phyloP scores from a whole-genome alignment of 1,139 yeast genomes.

The Suhomyces bribrorum region DNA sequence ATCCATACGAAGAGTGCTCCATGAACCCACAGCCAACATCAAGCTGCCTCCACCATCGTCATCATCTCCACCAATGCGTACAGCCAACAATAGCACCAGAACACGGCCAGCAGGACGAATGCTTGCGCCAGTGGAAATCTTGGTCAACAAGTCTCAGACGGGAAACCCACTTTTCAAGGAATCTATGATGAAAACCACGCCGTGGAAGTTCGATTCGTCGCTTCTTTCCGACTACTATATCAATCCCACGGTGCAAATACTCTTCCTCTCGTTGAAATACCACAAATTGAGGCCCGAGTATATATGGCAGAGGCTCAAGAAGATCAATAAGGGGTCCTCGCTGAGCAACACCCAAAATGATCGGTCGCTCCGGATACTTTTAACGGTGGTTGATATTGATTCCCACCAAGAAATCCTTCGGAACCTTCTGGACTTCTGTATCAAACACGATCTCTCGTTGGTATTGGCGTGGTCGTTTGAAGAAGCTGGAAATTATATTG shows the following conservation, averaged over 20 bases:
- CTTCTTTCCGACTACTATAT: conserved; percentile 66
- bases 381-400: conserved; percentile 78
- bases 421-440: conserved; percentile 68
- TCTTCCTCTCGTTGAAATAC: conserved; percentile 77
- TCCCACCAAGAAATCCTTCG: conserved; percentile 69
- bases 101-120: conserved; percentile 11
- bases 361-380: conserved; percentile 57
- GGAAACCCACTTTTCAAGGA: conserved; percentile 46
- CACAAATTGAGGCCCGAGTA: conserved; percentile 89
- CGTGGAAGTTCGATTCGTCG: conserved; percentile 38
- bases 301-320: conserved; percentile 67
- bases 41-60: conserved; percentile 1
- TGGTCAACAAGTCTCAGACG: conserved; percentile 39
- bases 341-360: conserved; percentile 29
- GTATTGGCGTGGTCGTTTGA: conserved; percentile 79
- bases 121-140: conserved; percentile 26
- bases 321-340: conserved; percentile 21
- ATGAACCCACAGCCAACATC: conserved; percentile 3
- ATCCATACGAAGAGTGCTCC: conserved; percentile 4
- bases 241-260: conserved; percentile 61
- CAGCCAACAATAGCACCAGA: neutral
- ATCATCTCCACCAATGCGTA: conserved; percentile 1
- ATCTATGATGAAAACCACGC: conserved; percentile 39
- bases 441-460: conserved; percentile 69
- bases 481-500: conserved; percentile 83